These are phyloP conservation scores for Myxozyma kluyveri DNA, from an alignment of 805 yeast genomes.

Conservation along the genomic window DNA sequence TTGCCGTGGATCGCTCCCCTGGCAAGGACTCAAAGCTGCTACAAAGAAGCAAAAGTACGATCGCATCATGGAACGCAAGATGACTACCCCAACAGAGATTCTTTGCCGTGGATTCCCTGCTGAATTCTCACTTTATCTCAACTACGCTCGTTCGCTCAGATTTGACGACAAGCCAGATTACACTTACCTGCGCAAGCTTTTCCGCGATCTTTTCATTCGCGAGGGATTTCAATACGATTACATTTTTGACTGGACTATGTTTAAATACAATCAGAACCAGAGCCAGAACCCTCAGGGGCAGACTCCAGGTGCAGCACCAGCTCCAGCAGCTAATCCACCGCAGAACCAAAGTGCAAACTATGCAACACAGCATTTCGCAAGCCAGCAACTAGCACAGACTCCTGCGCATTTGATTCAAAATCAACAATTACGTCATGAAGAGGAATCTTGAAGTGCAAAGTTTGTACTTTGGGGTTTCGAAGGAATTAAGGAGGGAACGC, in stretches of 20 bases:
- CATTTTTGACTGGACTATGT: slow-evolving; percentile 94
- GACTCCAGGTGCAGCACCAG: slow-evolving; percentile 61
- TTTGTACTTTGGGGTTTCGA: no score
- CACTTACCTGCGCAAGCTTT: slow-evolving; percentile 77
- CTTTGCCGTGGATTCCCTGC: slow-evolving; percentile 88
- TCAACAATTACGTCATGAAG: no score
- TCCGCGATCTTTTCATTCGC: slow-evolving; percentile 82
- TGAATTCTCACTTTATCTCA: slow-evolving; percentile 83
- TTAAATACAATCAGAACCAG: slow-evolving; percentile 51
- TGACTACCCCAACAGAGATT: slow-evolving; percentile 81
- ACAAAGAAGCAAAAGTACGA: slow-evolving; percentile 97
- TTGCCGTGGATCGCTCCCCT: slow-evolving; percentile 92
- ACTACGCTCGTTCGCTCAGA: slow-evolving; percentile 82
- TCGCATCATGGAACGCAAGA: slow-evolving; percentile 90
- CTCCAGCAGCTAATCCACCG: slow-evolving; percentile 87
- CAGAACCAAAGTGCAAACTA: no score
- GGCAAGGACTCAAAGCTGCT: slow-evolving; percentile 98
- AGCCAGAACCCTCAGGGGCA: slow-evolving; percentile 36
- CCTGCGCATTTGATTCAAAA: no score
- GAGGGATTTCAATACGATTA: slow-evolving; percentile 91
- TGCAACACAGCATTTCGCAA: no score
- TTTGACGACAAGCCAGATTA: slow-evolving; percentile 98
- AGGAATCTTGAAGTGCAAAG: no score
- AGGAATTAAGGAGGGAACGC: no score
- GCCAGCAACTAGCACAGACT: no score